Evolutionary conservation across 768 basidiomycete species (phyloP).

Genomic region (Phylloporus sp.): DNA sequence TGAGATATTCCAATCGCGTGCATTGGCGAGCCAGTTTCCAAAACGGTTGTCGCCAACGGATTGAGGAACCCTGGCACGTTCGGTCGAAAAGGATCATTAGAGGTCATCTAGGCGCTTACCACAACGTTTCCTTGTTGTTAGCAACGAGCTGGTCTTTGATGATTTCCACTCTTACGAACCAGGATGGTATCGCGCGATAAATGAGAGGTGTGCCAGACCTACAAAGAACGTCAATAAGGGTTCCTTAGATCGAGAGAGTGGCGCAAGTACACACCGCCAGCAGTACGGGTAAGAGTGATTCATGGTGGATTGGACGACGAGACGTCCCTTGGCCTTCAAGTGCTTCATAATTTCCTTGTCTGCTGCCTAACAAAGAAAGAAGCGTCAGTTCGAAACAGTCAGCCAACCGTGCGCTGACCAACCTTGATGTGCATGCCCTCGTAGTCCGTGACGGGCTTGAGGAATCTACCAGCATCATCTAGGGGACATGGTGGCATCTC

Average conservation of each 20-base stretch:
- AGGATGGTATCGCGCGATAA: conserved; percentile 91
- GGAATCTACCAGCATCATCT: conserved; percentile 86
- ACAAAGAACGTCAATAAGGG: not conserved
- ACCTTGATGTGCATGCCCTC: conserved; percentile 88
- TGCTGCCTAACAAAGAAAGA: conserved; percentile 58
- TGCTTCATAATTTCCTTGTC: conserved; percentile 92
- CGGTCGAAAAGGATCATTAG: not conserved
- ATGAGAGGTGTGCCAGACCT: conserved; percentile 94
- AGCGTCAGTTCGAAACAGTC: conserved; percentile 1
- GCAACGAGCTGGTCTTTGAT: conserved; percentile 81
- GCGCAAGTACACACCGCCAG: conserved; percentile 62
- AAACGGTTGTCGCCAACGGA: conserved; percentile 87
- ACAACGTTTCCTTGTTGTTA: conserved; percentile 88
- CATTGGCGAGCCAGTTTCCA: conserved; percentile 96
- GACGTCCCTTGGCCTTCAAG: conserved; percentile 79
- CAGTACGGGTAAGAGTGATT: conserved; percentile 96
- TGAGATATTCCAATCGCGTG: conserved; percentile 99
- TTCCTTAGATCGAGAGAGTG: not conserved
- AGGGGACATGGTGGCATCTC: conserved; percentile 97
- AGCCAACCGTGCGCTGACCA: conserved; percentile 10
- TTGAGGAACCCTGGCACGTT: conserved; percentile 76
- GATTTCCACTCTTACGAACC: conserved; percentile 90
- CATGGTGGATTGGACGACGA: conserved; percentile 82
- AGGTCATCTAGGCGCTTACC: conserved; percentile 42
- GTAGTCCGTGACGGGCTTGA: conserved; percentile 85